A percentile compares a stretch with the other conserved stretches of the same genome.
Evolutionary conservation across 2,329 filamentous ascomycete species (phyloP).

Genomic region (Fusarium acutatum): DNA sequence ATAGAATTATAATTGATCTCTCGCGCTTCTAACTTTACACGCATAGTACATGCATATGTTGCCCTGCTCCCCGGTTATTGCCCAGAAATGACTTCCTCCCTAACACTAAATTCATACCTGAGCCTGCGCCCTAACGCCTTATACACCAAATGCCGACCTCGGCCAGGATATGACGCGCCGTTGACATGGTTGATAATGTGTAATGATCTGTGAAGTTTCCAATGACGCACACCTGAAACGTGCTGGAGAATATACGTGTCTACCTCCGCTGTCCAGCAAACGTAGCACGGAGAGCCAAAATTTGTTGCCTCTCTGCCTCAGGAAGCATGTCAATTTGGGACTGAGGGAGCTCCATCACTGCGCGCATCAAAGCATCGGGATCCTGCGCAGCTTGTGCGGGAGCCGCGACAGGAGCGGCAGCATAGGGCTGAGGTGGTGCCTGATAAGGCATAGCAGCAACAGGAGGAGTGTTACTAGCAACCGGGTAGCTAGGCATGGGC

Average conservation of each 20-base stretch:
- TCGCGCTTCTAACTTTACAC: background rate
- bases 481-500: conserved; percentile 43
- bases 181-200: background rate
- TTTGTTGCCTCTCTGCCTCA: conserved; percentile 78
- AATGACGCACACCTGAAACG: background rate
- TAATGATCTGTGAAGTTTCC: background rate
- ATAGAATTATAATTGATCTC: background rate
- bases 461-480: conserved; percentile 54
- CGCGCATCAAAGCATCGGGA: conserved; percentile 78
- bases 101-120: conserved; percentile 7
- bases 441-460: conserved; percentile 56
- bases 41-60: background rate
- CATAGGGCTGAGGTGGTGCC: conserved; percentile 54
- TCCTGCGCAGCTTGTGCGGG: conserved; percentile 56
- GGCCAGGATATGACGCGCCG: conserved; percentile 2
- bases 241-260: background rate
- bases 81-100: background rate
- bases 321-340: conserved; percentile 82
- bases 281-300: conserved; percentile 77
- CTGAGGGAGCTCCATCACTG: conserved; percentile 82
- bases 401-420: conserved; percentile 44
- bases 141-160: conserved; percentile 13
- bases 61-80: background rate
- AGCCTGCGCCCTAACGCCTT: conserved; percentile 35
- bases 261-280: conserved; percentile 57